Conservation (phyloP, 768 basidiomycete genomes). For the Plicaturopsis crispa region DNA sequence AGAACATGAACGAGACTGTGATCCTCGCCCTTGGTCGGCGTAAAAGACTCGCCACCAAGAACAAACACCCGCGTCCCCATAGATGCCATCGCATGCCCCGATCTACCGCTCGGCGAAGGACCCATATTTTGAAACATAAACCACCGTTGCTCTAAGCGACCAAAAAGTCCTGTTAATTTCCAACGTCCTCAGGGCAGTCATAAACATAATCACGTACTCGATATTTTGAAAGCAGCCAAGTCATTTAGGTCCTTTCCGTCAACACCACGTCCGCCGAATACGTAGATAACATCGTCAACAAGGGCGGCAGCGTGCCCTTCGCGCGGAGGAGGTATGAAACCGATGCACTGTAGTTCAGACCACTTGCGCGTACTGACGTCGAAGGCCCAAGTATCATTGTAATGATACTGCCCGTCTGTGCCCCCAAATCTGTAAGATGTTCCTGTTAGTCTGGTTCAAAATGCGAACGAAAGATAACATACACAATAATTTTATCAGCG, state of each 20-base stretch:
- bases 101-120: slow-evolving; percentile 84
- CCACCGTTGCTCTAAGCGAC: slow-evolving; percentile 80
- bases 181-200: neutral
- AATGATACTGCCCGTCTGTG: slow-evolving; percentile 97
- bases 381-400: slow-evolving; percentile 98
- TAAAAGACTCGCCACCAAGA: slow-evolving; percentile 88
- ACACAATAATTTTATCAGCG: slow-evolving; percentile 82
- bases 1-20: slow-evolving; percentile 80
- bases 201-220: slow-evolving; percentile 55
- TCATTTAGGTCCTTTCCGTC: slow-evolving; percentile 95
- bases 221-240: slow-evolving; percentile 93
- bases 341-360: slow-evolving; percentile 93
- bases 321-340: slow-evolving; percentile 90
- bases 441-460: slow-evolving; percentile 7
- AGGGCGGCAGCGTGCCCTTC: slow-evolving; percentile 96
- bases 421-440: slow-evolving; percentile 78
- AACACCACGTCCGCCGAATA: slow-evolving; percentile 95
- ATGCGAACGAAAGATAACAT: slow-evolving; percentile 21
- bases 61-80: slow-evolving; percentile 86
- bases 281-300: slow-evolving; percentile 95
- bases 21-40: slow-evolving; percentile 69
- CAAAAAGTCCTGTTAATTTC: neutral
- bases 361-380: slow-evolving; percentile 75
- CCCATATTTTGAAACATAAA: slow-evolving; percentile 99
- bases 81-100: slow-evolving; percentile 97